Evolutionary conservation across 768 basidiomycete species (phyloP), one percentile per base, ranked within the genome.

Genomic region (Infundibulicybe gibba): DNA sequence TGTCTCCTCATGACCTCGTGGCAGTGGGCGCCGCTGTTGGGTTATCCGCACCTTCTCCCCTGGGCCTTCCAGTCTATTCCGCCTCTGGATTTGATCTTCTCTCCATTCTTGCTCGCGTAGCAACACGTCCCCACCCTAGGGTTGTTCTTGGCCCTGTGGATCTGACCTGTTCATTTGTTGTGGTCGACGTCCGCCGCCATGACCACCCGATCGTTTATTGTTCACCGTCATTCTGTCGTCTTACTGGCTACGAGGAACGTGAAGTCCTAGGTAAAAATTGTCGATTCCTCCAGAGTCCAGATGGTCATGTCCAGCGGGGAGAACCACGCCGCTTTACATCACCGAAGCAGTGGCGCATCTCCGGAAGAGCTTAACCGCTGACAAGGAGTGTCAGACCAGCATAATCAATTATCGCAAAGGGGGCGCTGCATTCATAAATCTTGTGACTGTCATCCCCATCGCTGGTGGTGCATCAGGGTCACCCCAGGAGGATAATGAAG

Each of bases 201-300:
- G 97, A 99, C 62, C 69, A 71, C 30, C 92, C 95, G 12, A 87
- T 98, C 61, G 83, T 97, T 4, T 97, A 97, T 56, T 93, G 90
- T 47, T 90, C 86, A 3, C 90, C 90, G 13, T 79, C 80, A 1
- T 99, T 99, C 61, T 83, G 76, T 61, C 66, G 71, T 12, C 73
- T 93, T 38, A 92, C 89, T 0, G 88, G 87, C 2, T 93, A 93
- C 58, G 45, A 59, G 1, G 84, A 87, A 49, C 60, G 69, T 38
- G 92, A 97, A 60, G 80, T 97, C 48, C 59, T 97, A 11, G 93
- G 94, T 11, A 73, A 85, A 34, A 98, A 97, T 67, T 99, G 97
- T 60, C 85, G 90, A 20, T 94, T 92, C 65, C 70, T 94, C 21
- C 93, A 94, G 71, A 79, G 84, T 0, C 95, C 97, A 4, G 83